These are phyloP conservation scores for Trichoderma parareesei DNA, from an alignment of 495 filamentous ascomycete species.

Conservation along the genomic window DNA sequence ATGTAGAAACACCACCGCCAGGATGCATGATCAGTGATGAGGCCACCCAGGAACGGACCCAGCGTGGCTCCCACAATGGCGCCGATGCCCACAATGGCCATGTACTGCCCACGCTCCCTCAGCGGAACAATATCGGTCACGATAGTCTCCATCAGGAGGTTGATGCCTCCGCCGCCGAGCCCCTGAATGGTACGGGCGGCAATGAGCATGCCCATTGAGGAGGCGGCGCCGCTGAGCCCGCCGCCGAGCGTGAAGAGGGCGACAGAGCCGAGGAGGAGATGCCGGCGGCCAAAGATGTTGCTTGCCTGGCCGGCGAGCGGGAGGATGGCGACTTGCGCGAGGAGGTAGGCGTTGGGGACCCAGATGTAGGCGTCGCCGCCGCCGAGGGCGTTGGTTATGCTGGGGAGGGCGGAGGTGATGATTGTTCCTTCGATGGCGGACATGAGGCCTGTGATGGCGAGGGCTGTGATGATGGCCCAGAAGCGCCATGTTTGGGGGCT, in stretches of 20 bases:
- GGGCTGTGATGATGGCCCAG: conserved; percentile 19
- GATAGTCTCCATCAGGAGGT: conserved; percentile 63
- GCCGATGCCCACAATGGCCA: conserved; percentile 43
- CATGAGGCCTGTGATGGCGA: conserved; percentile 16
- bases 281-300: conserved; percentile 37
- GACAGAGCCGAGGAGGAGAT: conserved; percentile 24
- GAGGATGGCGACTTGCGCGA: conserved; percentile 21
- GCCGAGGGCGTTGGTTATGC: conserved; percentile 27
- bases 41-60: conserved; percentile 64
- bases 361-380: conserved; percentile 33
- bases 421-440: conserved; percentile 34
- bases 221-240: conserved; percentile 29
- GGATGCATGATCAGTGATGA: conserved; percentile 43
- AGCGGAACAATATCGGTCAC: conserved; percentile 66
- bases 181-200: conserved; percentile 70
- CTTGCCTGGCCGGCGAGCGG: conserved; percentile 24
- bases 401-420: conserved; percentile 34
- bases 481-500: conserved; percentile 10
- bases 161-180: conserved; percentile 65
- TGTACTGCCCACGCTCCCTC: conserved; percentile 50
- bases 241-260: conserved; percentile 34
- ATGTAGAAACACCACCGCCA: conserved; percentile 35
- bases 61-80: conserved; percentile 59
- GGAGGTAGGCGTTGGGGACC: conserved; percentile 33
- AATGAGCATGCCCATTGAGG: conserved; percentile 50